phyloP scores from a whole-genome alignment of 257 asterid species.

The Gynochthodes officinalis region DNA sequence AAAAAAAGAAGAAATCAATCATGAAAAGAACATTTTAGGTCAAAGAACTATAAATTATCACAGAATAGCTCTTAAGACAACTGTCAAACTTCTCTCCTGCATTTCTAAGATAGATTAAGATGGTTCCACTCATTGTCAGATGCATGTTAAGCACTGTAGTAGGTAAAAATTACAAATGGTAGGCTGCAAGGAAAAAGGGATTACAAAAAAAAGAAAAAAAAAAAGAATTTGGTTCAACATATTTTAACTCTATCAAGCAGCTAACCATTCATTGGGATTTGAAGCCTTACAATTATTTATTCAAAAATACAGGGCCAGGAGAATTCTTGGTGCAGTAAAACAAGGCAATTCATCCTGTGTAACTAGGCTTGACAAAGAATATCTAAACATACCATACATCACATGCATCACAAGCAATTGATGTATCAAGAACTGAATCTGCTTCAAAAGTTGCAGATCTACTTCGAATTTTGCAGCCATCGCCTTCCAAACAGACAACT shows the following conservation, averaged over 20 bases:
- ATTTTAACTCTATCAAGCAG: not conserved
- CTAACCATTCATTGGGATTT: not conserved
- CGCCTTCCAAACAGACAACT: constrained; percentile 96
- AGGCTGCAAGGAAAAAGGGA: no score
- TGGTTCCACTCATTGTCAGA: not conserved
- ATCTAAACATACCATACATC: constrained; percentile 65
- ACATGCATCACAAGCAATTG: constrained; percentile 98
- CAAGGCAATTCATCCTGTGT: not conserved
- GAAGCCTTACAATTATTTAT: constrained; percentile 7
- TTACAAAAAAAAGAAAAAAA: not conserved
- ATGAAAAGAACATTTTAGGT: not conserved
- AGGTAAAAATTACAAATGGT: not conserved
- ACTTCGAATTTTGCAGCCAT: constrained; percentile 84
- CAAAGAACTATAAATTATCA: not conserved
- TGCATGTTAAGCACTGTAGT: constrained; percentile 2
- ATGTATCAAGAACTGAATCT: constrained; percentile 82
- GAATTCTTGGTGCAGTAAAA: not conserved
- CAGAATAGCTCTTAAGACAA: not conserved
- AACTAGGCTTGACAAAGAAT: not conserved
- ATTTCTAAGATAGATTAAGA: not conserved
- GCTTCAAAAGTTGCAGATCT: constrained; percentile 61
- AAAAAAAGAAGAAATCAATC: not conserved
- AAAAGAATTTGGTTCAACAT: not conserved
- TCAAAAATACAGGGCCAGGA: not conserved
- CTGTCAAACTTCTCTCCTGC: not conserved